A percentile compares a stretch with the other conserved stretches of the same genome.
Evolutionary conservation across 2,329 filamentous ascomycete genomes (phyloP).

Genomic region (Aspergillus pseudoviridinutans): DNA sequence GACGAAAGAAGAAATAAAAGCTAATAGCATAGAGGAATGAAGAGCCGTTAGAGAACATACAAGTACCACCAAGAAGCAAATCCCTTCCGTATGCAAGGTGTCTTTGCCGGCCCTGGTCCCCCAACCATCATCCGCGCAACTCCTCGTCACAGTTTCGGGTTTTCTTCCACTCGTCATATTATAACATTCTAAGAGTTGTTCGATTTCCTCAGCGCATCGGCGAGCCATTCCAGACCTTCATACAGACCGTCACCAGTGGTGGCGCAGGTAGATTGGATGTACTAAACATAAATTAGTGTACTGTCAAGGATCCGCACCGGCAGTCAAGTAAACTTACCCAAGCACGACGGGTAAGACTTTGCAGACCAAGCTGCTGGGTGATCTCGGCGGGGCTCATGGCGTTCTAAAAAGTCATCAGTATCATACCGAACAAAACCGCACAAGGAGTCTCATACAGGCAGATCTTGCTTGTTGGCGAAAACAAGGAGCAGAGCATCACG

Average conservation of each 20-base stretch:
- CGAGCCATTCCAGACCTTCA: slow-evolving; percentile 94
- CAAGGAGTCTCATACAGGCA: slow-evolving; percentile 63
- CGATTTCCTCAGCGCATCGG: slow-evolving; percentile 73
- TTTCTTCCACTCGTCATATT: slow-evolving; percentile 32
- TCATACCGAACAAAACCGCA: neutral
- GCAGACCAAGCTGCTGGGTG: slow-evolving; percentile 98
- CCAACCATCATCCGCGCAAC: slow-evolving; percentile 34
- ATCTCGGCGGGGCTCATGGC: slow-evolving; percentile 99
- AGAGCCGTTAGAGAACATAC: slow-evolving; percentile 35
- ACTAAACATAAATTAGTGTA: slow-evolving; percentile 51
- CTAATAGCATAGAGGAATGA: slow-evolving; percentile 41
- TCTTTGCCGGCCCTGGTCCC: slow-evolving; percentile 30
- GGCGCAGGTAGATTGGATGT: slow-evolving; percentile 99
- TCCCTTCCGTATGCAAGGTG: slow-evolving; percentile 27
- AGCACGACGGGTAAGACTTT: slow-evolving; percentile 96
- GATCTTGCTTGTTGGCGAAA: slow-evolving; percentile 99
- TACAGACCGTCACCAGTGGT: slow-evolving; percentile 99
- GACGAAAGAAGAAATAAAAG: slow-evolving; percentile 34
- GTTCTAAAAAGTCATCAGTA: slow-evolving; percentile 58
- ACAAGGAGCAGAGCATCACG: slow-evolving; percentile 94
- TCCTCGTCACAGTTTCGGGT: slow-evolving; percentile 34
- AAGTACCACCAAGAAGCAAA: slow-evolving; percentile 30
- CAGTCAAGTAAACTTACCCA: slow-evolving; percentile 68
- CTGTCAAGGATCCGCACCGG: slow-evolving; percentile 1
- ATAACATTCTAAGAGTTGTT: slow-evolving; percentile 44